Conservation (phyloP, 352 stramenopile species). For the Aphanomyces cochlioides region DNA sequence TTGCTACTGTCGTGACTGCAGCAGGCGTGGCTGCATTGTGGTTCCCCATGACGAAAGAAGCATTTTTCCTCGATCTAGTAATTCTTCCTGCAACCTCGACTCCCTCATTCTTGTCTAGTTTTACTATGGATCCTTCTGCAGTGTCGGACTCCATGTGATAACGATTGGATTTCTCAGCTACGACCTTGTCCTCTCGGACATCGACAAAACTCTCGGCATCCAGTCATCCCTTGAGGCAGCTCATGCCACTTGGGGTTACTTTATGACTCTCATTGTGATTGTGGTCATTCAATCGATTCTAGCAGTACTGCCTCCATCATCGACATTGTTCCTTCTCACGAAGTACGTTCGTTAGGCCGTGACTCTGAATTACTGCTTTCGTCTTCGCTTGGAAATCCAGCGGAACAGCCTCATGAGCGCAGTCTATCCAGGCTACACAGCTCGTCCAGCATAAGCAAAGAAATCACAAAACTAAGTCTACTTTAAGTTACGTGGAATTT, state of each 20-base stretch:
- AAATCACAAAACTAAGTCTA: neutral
- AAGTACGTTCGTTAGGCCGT: neutral
- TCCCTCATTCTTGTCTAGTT: neutral
- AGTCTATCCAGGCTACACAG: constrained; percentile 9
- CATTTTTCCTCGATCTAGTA: constrained; percentile 1
- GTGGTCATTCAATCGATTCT: neutral
- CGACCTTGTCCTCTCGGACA: neutral
- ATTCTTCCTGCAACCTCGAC: neutral
- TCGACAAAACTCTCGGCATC: neutral
- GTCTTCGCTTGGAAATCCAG: constrained; percentile 1
- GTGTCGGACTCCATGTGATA: neutral
- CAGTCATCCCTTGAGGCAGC: neutral
- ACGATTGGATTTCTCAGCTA: neutral
- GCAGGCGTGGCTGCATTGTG: neutral
- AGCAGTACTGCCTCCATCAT: neutral
- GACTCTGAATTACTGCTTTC: neutral
- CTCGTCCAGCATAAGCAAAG: neutral
- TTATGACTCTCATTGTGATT: neutral
- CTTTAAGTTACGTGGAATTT: constrained; percentile 1
- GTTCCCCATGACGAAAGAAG: neutral
- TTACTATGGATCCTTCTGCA: constrained; percentile 5
- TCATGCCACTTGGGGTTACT: neutral
- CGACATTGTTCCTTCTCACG: neutral
- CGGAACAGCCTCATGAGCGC: neutral
- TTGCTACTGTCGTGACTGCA: neutral